phyloP scores from a whole-genome alignment of 2,329 filamentous ascomycete genomes.

The Lasiodiplodia gonubiensis region DNA sequence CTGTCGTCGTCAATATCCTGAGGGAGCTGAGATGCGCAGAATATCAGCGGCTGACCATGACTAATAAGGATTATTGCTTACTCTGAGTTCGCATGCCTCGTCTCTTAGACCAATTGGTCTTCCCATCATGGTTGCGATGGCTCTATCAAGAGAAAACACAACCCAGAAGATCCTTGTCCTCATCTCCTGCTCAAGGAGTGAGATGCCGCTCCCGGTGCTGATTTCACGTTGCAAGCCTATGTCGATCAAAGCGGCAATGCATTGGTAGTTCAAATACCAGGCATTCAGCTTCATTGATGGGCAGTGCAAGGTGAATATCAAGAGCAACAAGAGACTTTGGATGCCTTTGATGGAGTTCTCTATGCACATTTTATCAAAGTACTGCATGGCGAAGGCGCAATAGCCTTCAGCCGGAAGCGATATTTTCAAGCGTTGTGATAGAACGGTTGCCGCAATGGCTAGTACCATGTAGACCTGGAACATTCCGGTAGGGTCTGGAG shows the following conservation, averaged over 20 bases:
- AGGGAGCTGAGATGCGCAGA: background rate
- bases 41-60: background rate
- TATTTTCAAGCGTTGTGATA: conserved; percentile 52
- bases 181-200: conserved; percentile 59
- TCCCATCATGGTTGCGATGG: conserved; percentile 62
- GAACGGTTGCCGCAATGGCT: conserved; percentile 55
- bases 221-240: conserved; percentile 60
- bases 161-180: conserved; percentile 62
- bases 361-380: conserved; percentile 54
- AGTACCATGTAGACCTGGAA: conserved; percentile 63
- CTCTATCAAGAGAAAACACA: conserved; percentile 58
- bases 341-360: conserved; percentile 58
- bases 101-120: conserved; percentile 61
- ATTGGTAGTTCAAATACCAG: conserved; percentile 64
- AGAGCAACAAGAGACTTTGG: conserved; percentile 55
- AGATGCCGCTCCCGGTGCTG: conserved; percentile 53
- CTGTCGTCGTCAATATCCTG: background rate
- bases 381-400: conserved; percentile 55
- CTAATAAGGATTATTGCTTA: conserved; percentile 39
- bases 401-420: conserved; percentile 57
- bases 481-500: conserved; percentile 39
- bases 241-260: conserved; percentile 58
- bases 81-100: conserved; percentile 61
- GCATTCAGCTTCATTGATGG: conserved; percentile 57
- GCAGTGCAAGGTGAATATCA: conserved; percentile 59